Base-by-base conservation (phyloP, 768 basidiomycete species). In the Tulasnella sp. region DNA sequence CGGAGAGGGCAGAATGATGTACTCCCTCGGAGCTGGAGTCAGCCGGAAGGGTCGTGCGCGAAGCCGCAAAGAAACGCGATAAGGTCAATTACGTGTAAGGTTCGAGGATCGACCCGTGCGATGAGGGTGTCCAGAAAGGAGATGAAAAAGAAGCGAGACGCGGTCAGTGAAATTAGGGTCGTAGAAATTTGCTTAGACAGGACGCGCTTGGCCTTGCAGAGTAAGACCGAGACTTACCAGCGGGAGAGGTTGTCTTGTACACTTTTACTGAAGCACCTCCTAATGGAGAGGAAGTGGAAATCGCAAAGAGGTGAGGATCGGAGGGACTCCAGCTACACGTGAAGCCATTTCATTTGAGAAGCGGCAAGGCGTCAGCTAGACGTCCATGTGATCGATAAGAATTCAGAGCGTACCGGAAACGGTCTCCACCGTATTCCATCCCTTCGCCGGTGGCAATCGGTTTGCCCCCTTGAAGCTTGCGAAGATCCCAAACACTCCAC, bases 401-500 rank as follows among this genome's bases (percentile, higher is more conserved):
- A 11, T 15, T 48, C 42, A 23, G 32, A 7, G 61, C 85, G 77
- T 82, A 93, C 91, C 93, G 87, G 84, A 95, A 94, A 61, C 86
- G 85, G 79, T 89, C 86, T 0, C 89, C 89, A 6, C 92, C 92
- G 79, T 92, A 91, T 40, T 89, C 85, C 79, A 92, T 92, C 81
- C 88, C 90, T 75, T 85, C 84, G 2, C 91, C 91, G 5, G 87
- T 87, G n/a, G 88, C 84, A 80, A 85, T 84, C 0, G 93, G 93
- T 80, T 92, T 90, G 9, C 94, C 93, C 42, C 93, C 93, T 67
- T 88, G 87, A 46, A 93, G 84, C 81, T 88, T 89, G 16, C 89
- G 87, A 74, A 92, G 86, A 82, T 95, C 91, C 94, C 94, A 95
- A 26, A 95, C 82, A 20, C 89, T 87, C 82, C 92, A 93, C 74